phyloP scores from a whole-genome alignment of 1,284 basidiomycete species.

The Ceratobasidium sp. region DNA sequence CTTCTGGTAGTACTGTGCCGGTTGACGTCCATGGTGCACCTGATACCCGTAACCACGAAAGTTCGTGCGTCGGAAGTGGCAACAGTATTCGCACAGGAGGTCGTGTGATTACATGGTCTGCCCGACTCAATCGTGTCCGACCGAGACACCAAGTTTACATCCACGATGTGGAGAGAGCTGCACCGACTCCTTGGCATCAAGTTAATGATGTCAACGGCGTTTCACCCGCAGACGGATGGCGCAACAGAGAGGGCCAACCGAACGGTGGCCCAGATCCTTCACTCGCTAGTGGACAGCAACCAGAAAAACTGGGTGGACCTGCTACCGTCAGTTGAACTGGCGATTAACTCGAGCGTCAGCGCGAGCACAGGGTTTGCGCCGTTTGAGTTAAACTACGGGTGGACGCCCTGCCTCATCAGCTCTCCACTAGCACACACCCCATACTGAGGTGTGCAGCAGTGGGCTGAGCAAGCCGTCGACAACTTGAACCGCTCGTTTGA shows the following conservation, averaged over 20 bases:
- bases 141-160: constrained; percentile 56
- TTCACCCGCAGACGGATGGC: not conserved
- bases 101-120: constrained; percentile 58
- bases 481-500: constrained; percentile 48
- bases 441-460: constrained; percentile 4
- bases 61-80: constrained; percentile 56
- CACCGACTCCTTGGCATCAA: constrained; percentile 54
- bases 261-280: constrained; percentile 54
- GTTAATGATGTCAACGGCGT: constrained; percentile 54
- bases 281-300: constrained; percentile 51
- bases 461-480: not conserved
- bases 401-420: constrained; percentile 46
- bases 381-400: constrained; percentile 53
- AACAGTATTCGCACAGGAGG: constrained; percentile 52
- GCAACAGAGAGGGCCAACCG: not conserved
- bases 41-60: constrained; percentile 52
- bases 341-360: constrained; percentile 51
- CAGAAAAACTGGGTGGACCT: constrained; percentile 57
- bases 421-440: not conserved
- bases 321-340: constrained; percentile 56
- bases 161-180: constrained; percentile 58
- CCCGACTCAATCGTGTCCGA: constrained; percentile 58
- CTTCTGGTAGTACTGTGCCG: constrained; percentile 57
- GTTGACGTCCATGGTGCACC: constrained; percentile 55
- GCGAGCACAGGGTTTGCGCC: constrained; percentile 53